These are phyloP conservation scores for Ustilago nuda DNA, from an alignment of 1,284 basidiomycete genomes.

Conservation along the genomic window DNA sequence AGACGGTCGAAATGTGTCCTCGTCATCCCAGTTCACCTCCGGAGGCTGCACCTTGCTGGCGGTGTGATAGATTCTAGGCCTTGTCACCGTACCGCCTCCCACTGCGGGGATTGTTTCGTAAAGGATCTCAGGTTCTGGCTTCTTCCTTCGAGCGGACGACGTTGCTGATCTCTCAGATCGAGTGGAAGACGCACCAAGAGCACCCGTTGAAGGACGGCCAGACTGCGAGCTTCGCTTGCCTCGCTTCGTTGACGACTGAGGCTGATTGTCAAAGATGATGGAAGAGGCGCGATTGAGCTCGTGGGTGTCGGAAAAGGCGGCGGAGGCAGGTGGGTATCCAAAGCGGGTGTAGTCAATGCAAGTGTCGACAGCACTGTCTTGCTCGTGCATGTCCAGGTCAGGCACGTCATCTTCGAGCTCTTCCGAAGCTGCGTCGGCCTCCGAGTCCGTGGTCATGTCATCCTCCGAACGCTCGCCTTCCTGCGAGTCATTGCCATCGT, in stretches of 20 bases:
- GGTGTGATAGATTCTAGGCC: constrained; percentile 80
- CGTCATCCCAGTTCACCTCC: constrained; percentile 54
- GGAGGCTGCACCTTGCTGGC: constrained; percentile 74
- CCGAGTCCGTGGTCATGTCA: constrained; percentile 31
- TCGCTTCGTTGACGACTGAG: constrained; percentile 21
- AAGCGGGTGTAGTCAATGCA: constrained; percentile 56
- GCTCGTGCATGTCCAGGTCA: constrained; percentile 40
- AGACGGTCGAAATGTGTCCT: constrained; percentile 47
- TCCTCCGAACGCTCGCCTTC: constrained; percentile 20
- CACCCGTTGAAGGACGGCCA: constrained; percentile 6
- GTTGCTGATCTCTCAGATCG: constrained; percentile 21
- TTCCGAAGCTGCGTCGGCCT: constrained; percentile 23
- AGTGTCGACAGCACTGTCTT: constrained; percentile 22
- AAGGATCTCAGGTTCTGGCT: constrained; percentile 35
- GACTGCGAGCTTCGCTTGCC: constrained; percentile 31
- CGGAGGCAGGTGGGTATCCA: constrained; percentile 58
- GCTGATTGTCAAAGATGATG: constrained; percentile 53
- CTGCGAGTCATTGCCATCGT: constrained; percentile 14
- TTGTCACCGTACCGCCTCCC: constrained; percentile 79
- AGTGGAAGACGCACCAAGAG: constrained; percentile 26
- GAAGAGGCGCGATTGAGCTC: constrained; percentile 49
- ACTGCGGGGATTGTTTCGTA: constrained; percentile 81
- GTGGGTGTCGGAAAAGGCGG: constrained; percentile 53
- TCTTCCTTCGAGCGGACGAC: constrained; percentile 14
- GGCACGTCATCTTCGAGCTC: constrained; percentile 40